Evolutionary conservation across 2,329 filamentous ascomycete genomes (phyloP), one percentile per base, ranked within the genome.

Genomic region (Aspergillus eucalypticola): DNA sequence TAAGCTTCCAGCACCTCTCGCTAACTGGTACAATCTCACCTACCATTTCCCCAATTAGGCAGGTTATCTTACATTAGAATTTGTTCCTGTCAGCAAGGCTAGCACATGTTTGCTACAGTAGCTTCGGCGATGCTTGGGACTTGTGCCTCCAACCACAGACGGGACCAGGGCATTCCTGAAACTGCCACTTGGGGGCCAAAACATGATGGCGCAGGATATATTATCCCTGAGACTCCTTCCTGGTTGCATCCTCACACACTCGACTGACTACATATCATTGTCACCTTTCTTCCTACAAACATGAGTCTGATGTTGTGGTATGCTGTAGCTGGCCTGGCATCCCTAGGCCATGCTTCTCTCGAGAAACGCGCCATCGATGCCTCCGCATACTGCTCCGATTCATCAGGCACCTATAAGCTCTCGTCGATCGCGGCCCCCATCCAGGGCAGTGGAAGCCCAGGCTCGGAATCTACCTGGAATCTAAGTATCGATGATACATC

Each of bases 341-440:
- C 60, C 15, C 32, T 60, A 11, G 59, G 60, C 56, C 49, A 64
- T 19, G 66, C 54, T 8, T 17, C 64, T 3, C 42, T 57, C 3
- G 58, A 62, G 51, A 67, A 67, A 56, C 63, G 67, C 17, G 66
- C 62, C 2, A 46, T 48, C 1, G 60, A 61, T 5, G 64, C 69
- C 13, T 64, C 66, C n/a, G 69, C 71, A 46, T 69, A 69, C 59
- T 63, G 66, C 54, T 71, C 70, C 29, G 68, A 71, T 51, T 64
- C 66, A 5, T 63, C 62, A 6, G 69, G 69, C n/a, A 69, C 60
- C 29, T 71, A 71, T 49, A 66, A 70, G 42, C 64, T 71, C 8
- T 62, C 66, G 4, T 56, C 64, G 1, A 64, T 70, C 11, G 44
- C 58, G 3, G 63, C 66, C 7, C 65, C 69, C 0, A 60, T 69